Evolutionary conservation across 2,329 filamentous ascomycete genomes (phyloP).

Genomic region (Cladophialophora bantiana): DNA sequence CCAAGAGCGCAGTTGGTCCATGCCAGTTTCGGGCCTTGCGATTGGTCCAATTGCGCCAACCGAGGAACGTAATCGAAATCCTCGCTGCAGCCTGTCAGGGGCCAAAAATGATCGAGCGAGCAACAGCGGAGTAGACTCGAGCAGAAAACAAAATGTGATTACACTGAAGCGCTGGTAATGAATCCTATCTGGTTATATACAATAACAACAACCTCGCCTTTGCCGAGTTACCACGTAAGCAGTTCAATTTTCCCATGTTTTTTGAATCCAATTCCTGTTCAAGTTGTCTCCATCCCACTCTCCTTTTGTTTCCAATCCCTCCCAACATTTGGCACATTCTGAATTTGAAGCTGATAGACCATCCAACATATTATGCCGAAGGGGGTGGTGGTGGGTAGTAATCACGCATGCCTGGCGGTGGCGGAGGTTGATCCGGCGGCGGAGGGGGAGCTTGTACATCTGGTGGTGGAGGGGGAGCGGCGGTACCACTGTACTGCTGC

Average conservation of each 20-base stretch:
- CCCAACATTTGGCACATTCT: neutral
- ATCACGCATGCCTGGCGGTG: conserved; percentile 33
- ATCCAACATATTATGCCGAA: conserved; percentile 8
- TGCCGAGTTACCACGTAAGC: neutral
- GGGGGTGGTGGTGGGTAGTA: conserved; percentile 34
- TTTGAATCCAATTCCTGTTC: neutral
- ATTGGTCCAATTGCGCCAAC: neutral
- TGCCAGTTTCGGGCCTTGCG: neutral
- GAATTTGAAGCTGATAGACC: neutral
- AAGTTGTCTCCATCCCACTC: neutral
- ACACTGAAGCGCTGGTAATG: neutral
- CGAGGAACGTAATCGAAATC: neutral
- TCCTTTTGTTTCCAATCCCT: neutral
- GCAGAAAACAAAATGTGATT: neutral
- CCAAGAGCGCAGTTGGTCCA: neutral
- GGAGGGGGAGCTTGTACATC: conserved; percentile 50
- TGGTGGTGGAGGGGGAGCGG: conserved; percentile 64
- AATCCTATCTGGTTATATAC: neutral
- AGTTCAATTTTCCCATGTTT: neutral
- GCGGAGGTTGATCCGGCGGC: conserved; percentile 44
- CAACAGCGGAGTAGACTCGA: neutral
- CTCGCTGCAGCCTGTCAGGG: conserved; percentile 2
- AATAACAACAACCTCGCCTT: conserved; percentile 4
- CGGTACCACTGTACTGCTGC: conserved; percentile 56
- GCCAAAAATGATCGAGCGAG: neutral